Evolutionary conservation across 345 rosid species (phyloP), one percentile per base, ranked within the genome.

Genomic region (Eucalyptus cloeziana): DNA sequence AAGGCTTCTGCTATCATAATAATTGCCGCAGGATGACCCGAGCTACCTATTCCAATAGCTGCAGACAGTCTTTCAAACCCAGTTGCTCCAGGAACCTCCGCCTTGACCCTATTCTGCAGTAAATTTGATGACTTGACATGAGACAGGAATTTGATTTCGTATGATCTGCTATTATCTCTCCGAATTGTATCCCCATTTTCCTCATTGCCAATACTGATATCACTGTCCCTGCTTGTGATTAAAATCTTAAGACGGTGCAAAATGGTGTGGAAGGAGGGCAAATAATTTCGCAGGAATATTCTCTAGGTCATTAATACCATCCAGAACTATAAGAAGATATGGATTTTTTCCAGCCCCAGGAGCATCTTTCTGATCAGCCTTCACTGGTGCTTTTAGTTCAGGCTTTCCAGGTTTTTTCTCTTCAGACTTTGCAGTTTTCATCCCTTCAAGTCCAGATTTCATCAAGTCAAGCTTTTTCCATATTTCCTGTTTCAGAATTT

Each of bases 41-140:
- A 1, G 14, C 60, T 30, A 7, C 19, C 0, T 16, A 0, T 69
- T 0, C 2, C 44, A 33, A 69, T 5, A 33, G 44, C 80, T 16
- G 10, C 44, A 33, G 0, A 33, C 80, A 69, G 13, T 69, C 24
- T 69, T 33, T 0, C 0, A 9, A 69, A 69, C 43, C 24, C 80
- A 0, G 13, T 71, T 71, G 81, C 81, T 2, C 25, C 0, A 9
- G 0, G 5, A 71, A 71, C 45, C 2, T 71, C 45, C 1, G 0
- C 2, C 27, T 5, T 19, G 0, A 71, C 45, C 81, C 81, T 71
- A 0, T 19, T 10, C 45, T 1, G 4, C 45, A 76, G 7, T 76
- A 76, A 76, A 0, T 10, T 5, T 0, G 0, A 1, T 76, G 47
- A 76, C 5, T 76, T 14, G 0, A 4, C 22, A 1, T 1, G 0